These are phyloP conservation scores for Globisporangium polare DNA, from an alignment of 352 stramenopile genomes.

Conservation along the genomic window DNA sequence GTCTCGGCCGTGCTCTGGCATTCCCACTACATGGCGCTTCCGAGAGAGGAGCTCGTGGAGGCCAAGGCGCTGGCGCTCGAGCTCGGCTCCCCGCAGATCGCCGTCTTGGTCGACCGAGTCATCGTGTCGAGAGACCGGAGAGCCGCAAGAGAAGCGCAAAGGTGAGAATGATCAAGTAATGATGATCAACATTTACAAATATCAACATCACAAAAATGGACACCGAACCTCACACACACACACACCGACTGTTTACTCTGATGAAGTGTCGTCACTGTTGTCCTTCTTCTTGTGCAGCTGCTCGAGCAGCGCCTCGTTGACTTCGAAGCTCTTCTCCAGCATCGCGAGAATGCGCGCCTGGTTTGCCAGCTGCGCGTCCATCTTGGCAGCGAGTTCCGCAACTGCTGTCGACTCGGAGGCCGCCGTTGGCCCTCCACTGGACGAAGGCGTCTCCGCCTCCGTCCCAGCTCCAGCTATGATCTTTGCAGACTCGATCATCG, in stretches of 20 bases:
- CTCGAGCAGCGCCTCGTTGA: conserved; percentile 3
- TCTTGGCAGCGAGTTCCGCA: neutral
- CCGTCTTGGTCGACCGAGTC: neutral
- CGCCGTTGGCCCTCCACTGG: neutral
- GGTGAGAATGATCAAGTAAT: neutral
- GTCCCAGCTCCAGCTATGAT: neutral
- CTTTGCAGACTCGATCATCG: conserved; percentile 7
- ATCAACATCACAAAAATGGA: neutral
- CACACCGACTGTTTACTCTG: conserved; percentile 4
- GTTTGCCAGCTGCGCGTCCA: neutral
- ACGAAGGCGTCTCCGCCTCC: neutral
- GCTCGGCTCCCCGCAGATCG: neutral
- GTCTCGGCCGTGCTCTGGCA: neutral
- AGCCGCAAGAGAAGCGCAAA: neutral
- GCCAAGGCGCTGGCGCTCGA: neutral
- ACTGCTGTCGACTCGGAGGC: neutral
- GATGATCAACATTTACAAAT: neutral
- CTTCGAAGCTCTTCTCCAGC: conserved; percentile 1
- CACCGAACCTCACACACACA: neutral
- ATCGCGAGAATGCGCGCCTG: conserved; percentile 1
- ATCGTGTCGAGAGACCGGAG: neutral
- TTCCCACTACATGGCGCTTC: neutral
- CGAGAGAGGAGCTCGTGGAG: neutral
- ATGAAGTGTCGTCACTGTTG: neutral
- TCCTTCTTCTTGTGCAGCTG: neutral